These are phyloP conservation scores for Vigna angularis DNA, from an alignment of 306 rosid species.

Conservation along the genomic window DNA sequence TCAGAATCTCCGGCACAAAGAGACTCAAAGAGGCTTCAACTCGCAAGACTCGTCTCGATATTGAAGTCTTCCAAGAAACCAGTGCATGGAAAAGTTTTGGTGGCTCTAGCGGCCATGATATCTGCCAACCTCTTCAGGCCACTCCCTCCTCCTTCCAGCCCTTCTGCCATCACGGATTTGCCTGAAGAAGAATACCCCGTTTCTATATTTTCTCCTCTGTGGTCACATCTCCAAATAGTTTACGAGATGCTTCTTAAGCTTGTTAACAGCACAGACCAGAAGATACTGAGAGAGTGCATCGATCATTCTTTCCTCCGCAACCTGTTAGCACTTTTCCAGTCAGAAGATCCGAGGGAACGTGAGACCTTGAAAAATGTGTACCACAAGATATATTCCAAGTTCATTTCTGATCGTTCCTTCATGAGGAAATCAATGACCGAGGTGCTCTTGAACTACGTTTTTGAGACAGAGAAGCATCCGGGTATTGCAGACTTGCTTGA, in stretches of 20 bases:
- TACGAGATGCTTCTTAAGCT: slow-evolving; percentile 70
- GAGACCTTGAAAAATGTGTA: slow-evolving; percentile 73
- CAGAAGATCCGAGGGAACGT: slow-evolving; percentile 82
- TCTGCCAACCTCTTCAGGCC: slow-evolving; percentile 69
- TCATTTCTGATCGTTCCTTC: slow-evolving; percentile 56
- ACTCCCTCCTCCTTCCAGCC: slow-evolving; percentile 73
- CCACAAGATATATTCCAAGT: slow-evolving; percentile 71
- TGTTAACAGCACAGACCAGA: slow-evolving; percentile 51
- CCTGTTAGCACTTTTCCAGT: slow-evolving; percentile 68
- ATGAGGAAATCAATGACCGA: slow-evolving; percentile 86
- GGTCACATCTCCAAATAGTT: slow-evolving; percentile 77
- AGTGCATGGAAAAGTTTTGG: slow-evolving; percentile 43
- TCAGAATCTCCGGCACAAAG: slow-evolving; percentile 64
- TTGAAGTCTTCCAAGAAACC: slow-evolving; percentile 62
- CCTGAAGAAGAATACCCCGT: slow-evolving; percentile 72
- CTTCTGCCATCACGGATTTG: slow-evolving; percentile 42
- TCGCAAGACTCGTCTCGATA: slow-evolving; percentile 57
- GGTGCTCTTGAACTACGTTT: slow-evolving; percentile 66
- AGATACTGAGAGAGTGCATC: slow-evolving; percentile 49
- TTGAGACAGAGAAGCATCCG: slow-evolving; percentile 68
- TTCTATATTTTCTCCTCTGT: slow-evolving; percentile 53
- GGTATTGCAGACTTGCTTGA: slow-evolving; percentile 88
- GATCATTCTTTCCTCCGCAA: slow-evolving; percentile 60
- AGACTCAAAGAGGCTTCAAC: slow-evolving; percentile 67
- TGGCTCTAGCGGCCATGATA: slow-evolving; percentile 64